Evolutionary conservation across 345 rosid genomes (phyloP).

Genomic region (Syzygium aromaticum): DNA sequence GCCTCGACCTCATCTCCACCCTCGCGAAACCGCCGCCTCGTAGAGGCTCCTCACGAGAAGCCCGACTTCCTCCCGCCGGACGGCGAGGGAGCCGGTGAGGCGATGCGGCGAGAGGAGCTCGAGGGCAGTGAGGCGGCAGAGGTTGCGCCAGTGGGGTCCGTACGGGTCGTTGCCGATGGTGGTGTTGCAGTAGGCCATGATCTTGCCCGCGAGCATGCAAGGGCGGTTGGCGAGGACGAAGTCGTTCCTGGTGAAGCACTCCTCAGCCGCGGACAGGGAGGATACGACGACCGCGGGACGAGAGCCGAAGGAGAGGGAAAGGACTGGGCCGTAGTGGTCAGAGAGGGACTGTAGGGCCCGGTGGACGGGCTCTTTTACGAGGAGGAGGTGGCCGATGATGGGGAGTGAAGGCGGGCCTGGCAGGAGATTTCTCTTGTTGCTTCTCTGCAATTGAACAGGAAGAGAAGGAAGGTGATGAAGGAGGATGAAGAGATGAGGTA

Average conservation of each 20-base stretch:
- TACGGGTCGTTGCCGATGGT: conserved; percentile 20
- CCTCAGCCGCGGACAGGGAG: conserved; percentile 25
- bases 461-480: conserved; percentile 5
- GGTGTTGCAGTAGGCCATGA: conserved; percentile 20
- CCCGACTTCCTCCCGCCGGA: conserved; percentile 16
- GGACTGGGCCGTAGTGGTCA: conserved; percentile 19
- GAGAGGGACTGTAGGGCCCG: conserved; percentile 15
- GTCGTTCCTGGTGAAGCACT: conserved; percentile 34
- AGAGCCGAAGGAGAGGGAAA: conserved; percentile 21
- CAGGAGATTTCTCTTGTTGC: conserved; percentile 19
- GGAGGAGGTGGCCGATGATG: conserved; percentile 40
- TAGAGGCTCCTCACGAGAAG: background rate
- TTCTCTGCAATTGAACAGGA: conserved; percentile 6
- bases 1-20: background rate
- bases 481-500: background rate
- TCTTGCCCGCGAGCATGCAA: conserved; percentile 9
- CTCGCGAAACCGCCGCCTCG: background rate
- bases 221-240: conserved; percentile 31
- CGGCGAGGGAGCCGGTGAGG: background rate
- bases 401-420: conserved; percentile 34
- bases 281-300: conserved; percentile 25
- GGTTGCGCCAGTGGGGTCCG: conserved; percentile 32
- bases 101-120: conserved; percentile 17
- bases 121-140: conserved; percentile 21
- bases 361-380: conserved; percentile 27